phyloP scores from a whole-genome alignment of 306 rosid species.

The Glycine latifolia region DNA sequence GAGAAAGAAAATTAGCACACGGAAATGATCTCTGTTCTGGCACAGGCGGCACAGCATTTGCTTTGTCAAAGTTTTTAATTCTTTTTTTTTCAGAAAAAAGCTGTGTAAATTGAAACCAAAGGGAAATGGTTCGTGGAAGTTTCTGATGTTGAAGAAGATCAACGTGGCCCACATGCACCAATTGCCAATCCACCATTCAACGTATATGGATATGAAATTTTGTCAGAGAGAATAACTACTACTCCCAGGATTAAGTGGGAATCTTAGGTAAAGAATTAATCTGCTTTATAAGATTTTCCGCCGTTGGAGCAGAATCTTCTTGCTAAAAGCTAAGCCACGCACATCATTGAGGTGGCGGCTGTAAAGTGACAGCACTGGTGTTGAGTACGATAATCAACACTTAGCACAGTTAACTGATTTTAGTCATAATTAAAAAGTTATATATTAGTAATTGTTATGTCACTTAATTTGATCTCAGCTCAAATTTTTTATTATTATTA shows the following conservation, averaged over 20 bases:
- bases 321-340: background rate
- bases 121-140: conserved; percentile 29
- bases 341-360: conserved; percentile 21
- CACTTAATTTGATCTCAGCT: background rate
- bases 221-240: background rate
- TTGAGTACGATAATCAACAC: background rate
- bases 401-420: background rate
- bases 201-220: conserved; percentile 37
- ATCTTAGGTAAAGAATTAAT: conserved; percentile 3
- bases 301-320: conserved; percentile 28
- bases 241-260: conserved; percentile 7
- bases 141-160: background rate
- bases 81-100: background rate
- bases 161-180: conserved; percentile 45
- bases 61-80: background rate
- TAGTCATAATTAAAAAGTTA: too few species aligned
- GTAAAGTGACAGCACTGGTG: background rate
- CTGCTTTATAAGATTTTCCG: background rate
- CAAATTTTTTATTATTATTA: too few species aligned
- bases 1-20: conserved; percentile 20
- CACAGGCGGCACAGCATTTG: background rate
- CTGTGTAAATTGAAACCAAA: background rate
- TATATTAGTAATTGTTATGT: background rate
- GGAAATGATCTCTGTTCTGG: background rate
- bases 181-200: conserved; percentile 58